These are phyloP conservation scores for Paramecium caudatum DNA, from an alignment of 73 alveolate genomes.

Conservation along the genomic window DNA sequence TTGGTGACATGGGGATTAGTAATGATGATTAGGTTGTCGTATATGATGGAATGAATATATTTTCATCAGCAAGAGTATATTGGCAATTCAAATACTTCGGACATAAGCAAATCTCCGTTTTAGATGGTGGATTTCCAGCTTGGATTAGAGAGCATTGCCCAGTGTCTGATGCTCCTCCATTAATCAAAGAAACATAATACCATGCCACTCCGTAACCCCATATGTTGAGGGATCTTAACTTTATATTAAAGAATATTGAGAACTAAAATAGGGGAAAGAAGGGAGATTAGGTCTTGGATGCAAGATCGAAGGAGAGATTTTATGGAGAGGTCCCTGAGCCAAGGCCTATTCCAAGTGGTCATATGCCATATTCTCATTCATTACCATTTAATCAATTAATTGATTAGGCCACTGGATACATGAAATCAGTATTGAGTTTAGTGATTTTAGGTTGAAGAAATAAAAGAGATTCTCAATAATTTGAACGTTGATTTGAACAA, in stretches of 20 bases:
- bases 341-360: conserved; percentile 76
- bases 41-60: conserved; percentile 77
- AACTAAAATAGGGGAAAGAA: conserved; percentile 23
- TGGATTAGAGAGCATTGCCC: conserved; percentile 75
- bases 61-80: conserved; percentile 79
- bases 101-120: conserved; percentile 74
- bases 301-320: conserved; percentile 76
- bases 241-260: conserved; percentile 42
- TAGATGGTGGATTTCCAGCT: conserved; percentile 79
- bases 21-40: conserved; percentile 71
- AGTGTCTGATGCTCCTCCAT: conserved; percentile 75
- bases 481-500: conserved; percentile 55
- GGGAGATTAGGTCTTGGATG: conserved; percentile 76
- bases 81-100: conserved; percentile 80
- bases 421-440: conserved; percentile 57
- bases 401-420: conserved; percentile 72
- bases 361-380: conserved; percentile 70
- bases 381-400: conserved; percentile 63
- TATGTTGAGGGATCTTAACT: background rate
- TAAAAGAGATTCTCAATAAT: conserved; percentile 39
- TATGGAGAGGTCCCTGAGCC: conserved; percentile 81
- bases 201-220: conserved; percentile 10
- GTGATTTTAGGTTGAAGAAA: conserved; percentile 50
- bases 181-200: background rate
- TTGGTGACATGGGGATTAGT: conserved; percentile 67